Evolutionary conservation across 352 stramenopile species (phyloP).

Genomic region (Pythium scleroteichum): DNA sequence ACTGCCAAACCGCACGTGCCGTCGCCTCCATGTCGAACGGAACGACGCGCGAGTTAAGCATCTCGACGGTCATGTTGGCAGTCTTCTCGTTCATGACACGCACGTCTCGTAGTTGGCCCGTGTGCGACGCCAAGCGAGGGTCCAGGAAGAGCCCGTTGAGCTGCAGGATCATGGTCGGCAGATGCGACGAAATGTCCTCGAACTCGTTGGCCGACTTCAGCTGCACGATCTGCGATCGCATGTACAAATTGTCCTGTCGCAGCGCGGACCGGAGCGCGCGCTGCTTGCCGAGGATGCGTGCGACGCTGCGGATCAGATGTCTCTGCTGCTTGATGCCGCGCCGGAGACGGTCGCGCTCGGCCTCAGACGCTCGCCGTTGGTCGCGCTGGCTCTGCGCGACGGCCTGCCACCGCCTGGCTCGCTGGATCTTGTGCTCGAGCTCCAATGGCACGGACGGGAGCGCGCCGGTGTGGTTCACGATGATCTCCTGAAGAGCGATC

Average conservation of each 20-base stretch:
- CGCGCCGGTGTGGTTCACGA: background rate
- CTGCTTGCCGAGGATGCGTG: background rate
- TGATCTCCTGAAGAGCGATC: background rate
- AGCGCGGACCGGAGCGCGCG: background rate
- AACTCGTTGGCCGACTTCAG: background rate
- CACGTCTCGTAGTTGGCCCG: background rate
- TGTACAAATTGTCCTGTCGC: background rate
- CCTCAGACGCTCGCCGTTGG: background rate
- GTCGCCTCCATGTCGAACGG: constrained; percentile 8
- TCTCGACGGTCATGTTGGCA: background rate
- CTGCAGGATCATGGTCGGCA: background rate
- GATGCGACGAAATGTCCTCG: background rate
- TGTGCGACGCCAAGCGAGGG: background rate
- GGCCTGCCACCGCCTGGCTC: background rate
- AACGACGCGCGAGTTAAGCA: constrained; percentile 4
- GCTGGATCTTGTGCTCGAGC: background rate
- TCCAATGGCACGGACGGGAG: background rate
- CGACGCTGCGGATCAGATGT: constrained; percentile 1
- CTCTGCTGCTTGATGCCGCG: background rate
- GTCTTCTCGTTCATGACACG: background rate
- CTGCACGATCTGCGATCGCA: too few species aligned
- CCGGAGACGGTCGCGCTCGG: background rate
- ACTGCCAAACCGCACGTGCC: constrained; percentile 4
- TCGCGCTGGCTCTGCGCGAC: background rate
- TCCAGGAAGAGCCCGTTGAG: background rate